These are phyloP conservation scores for Naganishia sp. DNA, from an alignment of 1,284 basidiomycete species.

Conservation along the genomic window DNA sequence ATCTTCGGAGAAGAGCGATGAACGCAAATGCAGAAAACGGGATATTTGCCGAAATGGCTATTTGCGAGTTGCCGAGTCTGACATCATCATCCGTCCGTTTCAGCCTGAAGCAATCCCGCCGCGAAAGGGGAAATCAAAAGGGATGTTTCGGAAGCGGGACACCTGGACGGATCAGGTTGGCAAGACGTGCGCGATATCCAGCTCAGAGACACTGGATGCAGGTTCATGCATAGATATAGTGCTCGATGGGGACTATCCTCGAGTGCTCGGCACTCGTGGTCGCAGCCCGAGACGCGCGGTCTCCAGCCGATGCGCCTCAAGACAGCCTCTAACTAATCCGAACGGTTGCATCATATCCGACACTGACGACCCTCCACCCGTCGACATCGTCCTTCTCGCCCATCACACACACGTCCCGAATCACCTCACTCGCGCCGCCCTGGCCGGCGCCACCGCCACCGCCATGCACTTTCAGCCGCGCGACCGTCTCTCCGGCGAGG, in stretches of 20 bases:
- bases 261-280: too few relatives aligned
- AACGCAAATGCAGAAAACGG: background rate
- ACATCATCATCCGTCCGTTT: conserved; percentile 3
- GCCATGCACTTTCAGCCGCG: conserved; percentile 47
- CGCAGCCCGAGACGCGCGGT: too few relatives aligned
- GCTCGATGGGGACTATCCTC: too few relatives aligned
- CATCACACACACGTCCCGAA: conserved; percentile 33
- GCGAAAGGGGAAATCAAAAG: background rate
- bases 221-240: too few relatives aligned
- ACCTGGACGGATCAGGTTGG: too few relatives aligned
- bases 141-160: background rate
- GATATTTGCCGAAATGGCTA: conserved; percentile 10
- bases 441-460: background rate
- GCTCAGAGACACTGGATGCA: too few relatives aligned
- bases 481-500: conserved; percentile 42
- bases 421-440: conserved; percentile 11
- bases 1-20: conserved; percentile 16
- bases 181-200: too few relatives aligned
- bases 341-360: conserved; percentile 50
- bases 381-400: conserved; percentile 30
- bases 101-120: background rate
- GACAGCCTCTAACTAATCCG: conserved; percentile 1
- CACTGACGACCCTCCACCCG: conserved; percentile 48
- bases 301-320: too few relatives aligned
- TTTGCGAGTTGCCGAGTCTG: conserved; percentile 12